These are phyloP conservation scores for Trichoderma asperellum DNA, from an alignment of 2,329 filamentous ascomycete genomes.

Conservation along the genomic window DNA sequence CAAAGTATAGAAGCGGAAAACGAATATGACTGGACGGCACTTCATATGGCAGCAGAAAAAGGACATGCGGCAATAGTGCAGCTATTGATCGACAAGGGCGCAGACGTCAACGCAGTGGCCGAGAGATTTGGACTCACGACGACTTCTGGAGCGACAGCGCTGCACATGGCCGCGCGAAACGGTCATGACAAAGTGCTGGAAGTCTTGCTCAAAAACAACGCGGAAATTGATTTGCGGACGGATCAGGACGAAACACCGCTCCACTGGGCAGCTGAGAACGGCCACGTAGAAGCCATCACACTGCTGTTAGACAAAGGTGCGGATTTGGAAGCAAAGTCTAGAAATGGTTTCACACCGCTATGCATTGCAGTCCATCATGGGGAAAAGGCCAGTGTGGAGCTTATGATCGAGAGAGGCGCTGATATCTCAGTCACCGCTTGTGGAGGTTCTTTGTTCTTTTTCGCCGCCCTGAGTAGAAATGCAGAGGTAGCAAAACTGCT, in stretches of 20 bases:
- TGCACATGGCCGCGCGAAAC: too few species aligned
- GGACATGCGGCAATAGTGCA: neutral
- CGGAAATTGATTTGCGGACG: too few species aligned
- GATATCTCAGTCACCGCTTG: neutral
- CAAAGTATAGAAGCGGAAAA: neutral
- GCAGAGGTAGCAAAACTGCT: neutral
- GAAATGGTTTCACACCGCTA: neutral
- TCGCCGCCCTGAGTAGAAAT: neutral
- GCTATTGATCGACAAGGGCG: too few species aligned
- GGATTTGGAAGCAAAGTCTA: neutral
- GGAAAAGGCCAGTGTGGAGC: neutral
- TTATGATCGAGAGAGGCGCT: neutral
- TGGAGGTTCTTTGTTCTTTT: accelerated
- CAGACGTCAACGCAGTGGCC: too few species aligned
- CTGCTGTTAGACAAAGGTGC: neutral
- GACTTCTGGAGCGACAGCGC: too few species aligned
- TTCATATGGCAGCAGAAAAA: neutral
- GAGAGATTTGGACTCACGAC: too few species aligned
- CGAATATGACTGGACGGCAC: neutral
- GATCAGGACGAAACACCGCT: too few species aligned
- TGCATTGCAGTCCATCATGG: accelerated
- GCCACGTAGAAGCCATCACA: neutral
- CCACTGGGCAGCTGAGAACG: neutral
- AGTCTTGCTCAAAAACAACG: too few species aligned
- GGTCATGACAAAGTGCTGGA: too few species aligned